Conservation (phyloP, 2,329 filamentous ascomycete genomes). For the Piedraia hortae region DNA sequence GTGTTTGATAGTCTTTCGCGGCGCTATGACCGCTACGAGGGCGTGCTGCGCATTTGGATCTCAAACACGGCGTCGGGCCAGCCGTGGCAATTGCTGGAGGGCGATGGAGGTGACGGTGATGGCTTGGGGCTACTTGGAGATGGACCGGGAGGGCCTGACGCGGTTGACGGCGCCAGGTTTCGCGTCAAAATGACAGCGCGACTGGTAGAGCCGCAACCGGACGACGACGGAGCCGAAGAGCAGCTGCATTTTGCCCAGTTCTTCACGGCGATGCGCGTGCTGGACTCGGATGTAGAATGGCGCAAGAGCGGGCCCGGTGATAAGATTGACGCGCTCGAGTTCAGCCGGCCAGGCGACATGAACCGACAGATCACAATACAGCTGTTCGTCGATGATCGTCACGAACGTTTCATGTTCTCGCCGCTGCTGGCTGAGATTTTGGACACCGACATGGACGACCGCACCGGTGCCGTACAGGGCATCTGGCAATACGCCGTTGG, state of each 20-base stretch:
- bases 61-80: slow-evolving; percentile 87
- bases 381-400: slow-evolving; percentile 55
- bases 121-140: slow-evolving; percentile 27
- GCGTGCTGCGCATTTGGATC: slow-evolving; percentile 77
- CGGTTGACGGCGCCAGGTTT: slow-evolving; percentile 51
- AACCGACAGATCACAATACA: slow-evolving; percentile 80
- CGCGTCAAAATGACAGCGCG: slow-evolving; percentile 78
- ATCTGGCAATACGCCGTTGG: slow-evolving; percentile 87
- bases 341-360: slow-evolving; percentile 76
- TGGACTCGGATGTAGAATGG: slow-evolving; percentile 58
- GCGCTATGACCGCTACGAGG: slow-evolving; percentile 21
- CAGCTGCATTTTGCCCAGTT: slow-evolving; percentile 44
- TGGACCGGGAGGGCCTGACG: slow-evolving; percentile 14
- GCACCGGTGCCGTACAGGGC: slow-evolving; percentile 65
- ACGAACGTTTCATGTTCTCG: slow-evolving; percentile 59
- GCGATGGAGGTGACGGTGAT: slow-evolving; percentile 10
- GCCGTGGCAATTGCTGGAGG: slow-evolving; percentile 49
- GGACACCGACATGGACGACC: slow-evolving; percentile 64
- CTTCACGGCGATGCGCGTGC: slow-evolving; percentile 52
- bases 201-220: slow-evolving; percentile 28
- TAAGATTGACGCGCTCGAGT: slow-evolving; percentile 76
- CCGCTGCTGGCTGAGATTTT: slow-evolving; percentile 56
- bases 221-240: slow-evolving; percentile 20
- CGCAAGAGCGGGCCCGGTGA: slow-evolving; percentile 44
- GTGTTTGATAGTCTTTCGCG: slow-evolving; percentile 62